Evolutionary conservation across 2,329 filamentous ascomycete genomes (phyloP).

Genomic region (Rutstroemia sydowiana): DNA sequence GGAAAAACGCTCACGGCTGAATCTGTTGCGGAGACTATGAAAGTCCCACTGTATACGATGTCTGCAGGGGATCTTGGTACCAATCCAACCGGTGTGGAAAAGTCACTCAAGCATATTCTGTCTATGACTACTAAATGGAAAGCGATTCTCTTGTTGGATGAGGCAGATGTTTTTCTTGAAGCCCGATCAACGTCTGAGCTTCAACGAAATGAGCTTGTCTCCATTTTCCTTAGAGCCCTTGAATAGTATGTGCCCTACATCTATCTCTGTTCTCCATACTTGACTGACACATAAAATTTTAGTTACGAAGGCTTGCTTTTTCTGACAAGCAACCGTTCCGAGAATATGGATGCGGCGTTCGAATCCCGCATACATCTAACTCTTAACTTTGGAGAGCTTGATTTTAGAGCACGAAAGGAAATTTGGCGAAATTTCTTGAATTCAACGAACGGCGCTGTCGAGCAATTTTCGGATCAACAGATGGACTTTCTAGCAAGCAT

Average conservation of each 20-base stretch:
- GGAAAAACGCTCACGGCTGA: slow-evolving; percentile 32
- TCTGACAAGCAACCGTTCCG: slow-evolving; percentile 32
- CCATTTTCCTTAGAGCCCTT: slow-evolving; percentile 31
- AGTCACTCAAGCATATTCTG: slow-evolving; percentile 47
- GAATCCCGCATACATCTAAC: slow-evolving; percentile 30
- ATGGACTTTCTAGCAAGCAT: too few relatives aligned
- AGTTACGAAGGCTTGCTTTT: slow-evolving; percentile 35
- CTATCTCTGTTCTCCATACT: too few relatives aligned
- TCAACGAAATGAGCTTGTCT: slow-evolving; percentile 35
- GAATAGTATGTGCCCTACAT: too few relatives aligned
- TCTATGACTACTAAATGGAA: slow-evolving; percentile 69
- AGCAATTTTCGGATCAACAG: too few relatives aligned
- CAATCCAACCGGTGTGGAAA: slow-evolving; percentile 23
- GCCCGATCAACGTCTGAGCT: slow-evolving; percentile 28
- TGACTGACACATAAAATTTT: too few relatives aligned
- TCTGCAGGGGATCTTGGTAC: slow-evolving; percentile 43
- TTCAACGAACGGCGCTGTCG: too few relatives aligned
- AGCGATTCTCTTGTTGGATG: slow-evolving; percentile 47
- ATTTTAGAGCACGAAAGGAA: slow-evolving; percentile 15
- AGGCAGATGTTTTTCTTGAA: slow-evolving; percentile 55
- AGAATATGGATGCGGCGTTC: slow-evolving; percentile 31
- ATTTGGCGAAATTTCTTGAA: slow-evolving; percentile 22
- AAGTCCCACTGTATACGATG: slow-evolving; percentile 22
- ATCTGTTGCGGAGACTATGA: slow-evolving; percentile 21
- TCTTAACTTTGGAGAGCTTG: slow-evolving; percentile 23